Evolutionary conservation across 176 grass and related monocot genomes (phyloP), one percentile per base, ranked within the genome.

Genomic region (Phyllostachys edulis): DNA sequence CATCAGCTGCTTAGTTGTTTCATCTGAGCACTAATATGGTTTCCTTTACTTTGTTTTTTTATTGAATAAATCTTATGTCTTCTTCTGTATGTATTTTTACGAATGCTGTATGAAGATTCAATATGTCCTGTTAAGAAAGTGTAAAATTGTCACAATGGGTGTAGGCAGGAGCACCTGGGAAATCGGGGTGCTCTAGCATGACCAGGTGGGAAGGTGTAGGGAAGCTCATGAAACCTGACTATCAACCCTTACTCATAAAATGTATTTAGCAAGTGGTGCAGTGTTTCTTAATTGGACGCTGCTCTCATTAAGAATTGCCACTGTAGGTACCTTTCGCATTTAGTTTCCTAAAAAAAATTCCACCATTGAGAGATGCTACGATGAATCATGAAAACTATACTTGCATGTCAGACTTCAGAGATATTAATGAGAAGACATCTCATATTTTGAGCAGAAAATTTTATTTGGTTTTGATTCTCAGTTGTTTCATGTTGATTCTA

Each of bases 341-440:
- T 26, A 38, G 8, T 26, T 70, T 61, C 23, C 2, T 9, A 0
- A 1, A 5, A 49, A 2, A 10, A 6, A 29, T 1, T 6, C 5
- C 1, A 0, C 1, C 0, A 3, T 59, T 36, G n/a, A 3, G 7
- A 29, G 63, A 5, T 7, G 81, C 81, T 60, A 47, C 61, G 75
- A 67, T 6, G 87, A 68, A 67, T 79, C 9, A 74, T 75, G 75
- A 85, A 73, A 59, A 63, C 54, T 60, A 40, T 59, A 60, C 78
- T 82, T 65, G 64, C 83, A 90, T 86, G 73, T 78, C 73, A 90
- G 84, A 90, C 84, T 86, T 83, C 39, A 66, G 84, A 90, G 88
- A 73, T 79, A 86, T 90, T 86, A 20, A 90, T 82, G 88, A 90
- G 83, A 86, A 82, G 65, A 90, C 60, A 27, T 49, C 72, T 82